Conservation (phyloP, 495 filamentous ascomycete genomes). For the Aspergillus sclerotioniger region DNA sequence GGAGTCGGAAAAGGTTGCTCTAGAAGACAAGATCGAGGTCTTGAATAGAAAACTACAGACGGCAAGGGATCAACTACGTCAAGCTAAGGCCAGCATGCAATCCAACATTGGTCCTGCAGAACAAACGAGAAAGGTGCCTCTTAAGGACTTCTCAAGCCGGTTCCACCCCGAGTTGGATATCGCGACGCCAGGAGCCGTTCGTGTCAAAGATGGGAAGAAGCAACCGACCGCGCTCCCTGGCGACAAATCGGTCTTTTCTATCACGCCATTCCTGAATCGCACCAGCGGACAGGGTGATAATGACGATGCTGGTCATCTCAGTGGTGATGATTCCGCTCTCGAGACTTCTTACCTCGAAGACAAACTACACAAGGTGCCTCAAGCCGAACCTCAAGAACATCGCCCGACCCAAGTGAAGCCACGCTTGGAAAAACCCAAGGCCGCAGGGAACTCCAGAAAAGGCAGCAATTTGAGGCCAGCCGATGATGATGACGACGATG, state of each 20-base stretch:
- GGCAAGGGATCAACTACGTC: conserved; percentile 69
- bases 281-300: conserved; percentile 49
- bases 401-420: neutral
- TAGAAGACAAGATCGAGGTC: conserved; percentile 67
- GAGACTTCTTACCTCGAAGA: neutral
- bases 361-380: neutral
- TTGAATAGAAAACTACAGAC: conserved; percentile 64
- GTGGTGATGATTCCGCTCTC: neutral
- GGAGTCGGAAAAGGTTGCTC: conserved; percentile 52
- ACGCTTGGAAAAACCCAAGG: neutral
- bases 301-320: conserved; percentile 3
- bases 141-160: conserved; percentile 43
- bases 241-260: conserved; percentile 87
- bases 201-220: conserved; percentile 52
- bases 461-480: neutral
- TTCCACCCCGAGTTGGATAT: conserved; percentile 54
- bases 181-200: conserved; percentile 65
- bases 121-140: conserved; percentile 14
- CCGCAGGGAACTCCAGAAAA: neutral
- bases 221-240: conserved; percentile 56
- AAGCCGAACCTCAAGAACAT: neutral
- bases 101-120: conserved; percentile 30
- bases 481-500: conserved; percentile 1
- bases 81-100: conserved; percentile 42
- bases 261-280: conserved; percentile 88